Evolutionary conservation across 106 monocot species (phyloP).

Genomic region (Dendrobium officinale): DNA sequence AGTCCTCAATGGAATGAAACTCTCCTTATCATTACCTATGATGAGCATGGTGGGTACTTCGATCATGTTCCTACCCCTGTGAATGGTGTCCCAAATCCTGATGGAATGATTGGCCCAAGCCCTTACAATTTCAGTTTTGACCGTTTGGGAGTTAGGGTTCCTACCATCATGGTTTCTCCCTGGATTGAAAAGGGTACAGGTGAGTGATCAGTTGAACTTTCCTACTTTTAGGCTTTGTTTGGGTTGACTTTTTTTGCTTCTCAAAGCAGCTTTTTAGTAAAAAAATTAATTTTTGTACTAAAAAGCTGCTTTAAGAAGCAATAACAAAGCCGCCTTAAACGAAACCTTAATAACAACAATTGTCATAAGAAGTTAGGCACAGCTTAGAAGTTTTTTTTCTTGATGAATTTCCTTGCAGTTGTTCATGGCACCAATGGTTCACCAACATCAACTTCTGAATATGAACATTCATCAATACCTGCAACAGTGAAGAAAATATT

Average conservation of each 20-base stretch:
- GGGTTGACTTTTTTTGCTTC: no score
- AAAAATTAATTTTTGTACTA: no score
- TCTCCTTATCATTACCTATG: conserved; percentile 66
- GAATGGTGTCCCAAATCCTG: conserved; percentile 64
- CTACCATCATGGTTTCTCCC: conserved; percentile 76
- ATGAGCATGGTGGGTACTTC: conserved; percentile 79
- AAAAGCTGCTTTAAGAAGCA: no score
- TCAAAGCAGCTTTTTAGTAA: no score
- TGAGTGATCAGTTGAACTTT: conserved; percentile 6
- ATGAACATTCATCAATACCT: conserved; percentile 80
- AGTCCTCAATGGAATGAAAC: conserved; percentile 84
- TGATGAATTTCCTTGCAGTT: conserved; percentile 26
- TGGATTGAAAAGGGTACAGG: conserved; percentile 93
- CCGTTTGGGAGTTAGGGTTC: conserved; percentile 66
- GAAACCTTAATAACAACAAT: not conserved
- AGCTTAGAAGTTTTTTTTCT: not conserved
- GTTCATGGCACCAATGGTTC: conserved; percentile 68
- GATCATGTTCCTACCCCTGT: conserved; percentile 76
- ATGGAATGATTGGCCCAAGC: conserved; percentile 52
- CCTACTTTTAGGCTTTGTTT: not conserved
- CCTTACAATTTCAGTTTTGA: conserved; percentile 68
- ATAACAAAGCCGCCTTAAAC: no score
- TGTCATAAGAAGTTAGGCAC: no score
- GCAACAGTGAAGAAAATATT: conserved; percentile 81
- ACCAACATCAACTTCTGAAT: conserved; percentile 65